Base-by-base conservation (phyloP, 331 rosid genomes). In the Quercus phellos region DNA sequence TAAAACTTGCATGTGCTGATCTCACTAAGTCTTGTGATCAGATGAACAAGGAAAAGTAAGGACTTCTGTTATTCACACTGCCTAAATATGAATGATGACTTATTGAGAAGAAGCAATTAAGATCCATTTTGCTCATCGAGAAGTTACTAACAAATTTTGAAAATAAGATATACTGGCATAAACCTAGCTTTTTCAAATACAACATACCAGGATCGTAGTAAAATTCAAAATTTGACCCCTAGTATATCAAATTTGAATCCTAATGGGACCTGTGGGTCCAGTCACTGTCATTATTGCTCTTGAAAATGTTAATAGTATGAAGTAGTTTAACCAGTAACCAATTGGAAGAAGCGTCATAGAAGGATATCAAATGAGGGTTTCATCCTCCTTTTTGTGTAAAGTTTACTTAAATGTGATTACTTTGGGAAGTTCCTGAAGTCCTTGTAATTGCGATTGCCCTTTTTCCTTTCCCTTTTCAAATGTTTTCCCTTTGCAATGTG, bases 21-120 rank as follows among this genome's bases (percentile, higher is more conserved):
- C 83, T 90, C 63, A 77, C 84, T 42, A 54, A 77, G 77, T 90
- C 93, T 75, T 87, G 89, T 77, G 78, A 85, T 53, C 80, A 76
- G 66, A 83, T 42, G 76, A 17, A 87, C 61, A 55, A 75, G 24
- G 68, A 21, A 53, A 75, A 50, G 97, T 88, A 78, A 79, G 77
- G 9, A 58, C 27, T n/a, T 74, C 4, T 67, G 46, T 78, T 42
- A 12, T 11, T 74, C 43, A 58, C 70, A 69, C 18, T 22, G 26
- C n/a, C 50, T 67, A 75, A 70, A 43, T 22, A 24, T 13, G 54
- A 22, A 27, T 51, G 24, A 34, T 42, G 34, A 24, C 77, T 32
- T n/a, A 17, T 70, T 22, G 17, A 26, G 34, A 26, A 60, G 68
- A 11, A 27, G 29, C 24, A 22, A 22, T 58, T 1, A 58, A 9